Base-by-base conservation (phyloP, 768 basidiomycete genomes). In the Kwoniella mangroviensis region DNA sequence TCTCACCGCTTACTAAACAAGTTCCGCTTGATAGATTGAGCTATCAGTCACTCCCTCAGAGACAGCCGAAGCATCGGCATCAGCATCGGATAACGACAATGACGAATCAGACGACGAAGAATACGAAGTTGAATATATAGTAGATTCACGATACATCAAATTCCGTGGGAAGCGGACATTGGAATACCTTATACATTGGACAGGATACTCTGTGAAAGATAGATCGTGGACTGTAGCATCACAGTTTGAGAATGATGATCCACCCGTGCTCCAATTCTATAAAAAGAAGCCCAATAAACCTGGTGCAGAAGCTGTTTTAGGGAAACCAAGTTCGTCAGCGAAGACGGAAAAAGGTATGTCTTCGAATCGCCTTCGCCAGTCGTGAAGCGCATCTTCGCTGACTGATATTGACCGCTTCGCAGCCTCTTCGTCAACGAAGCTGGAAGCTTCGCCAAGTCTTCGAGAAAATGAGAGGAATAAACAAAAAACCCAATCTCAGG, bases 161-260 rank as follows among this genome's bases (percentile, higher is more conserved):
- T 71, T 58, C 26, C 34, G 64, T 19, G 69, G 69, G 9, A 59
- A 62, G 49, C 34, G 68, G n/a, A 24, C 40, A 11, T 61, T 79
- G 19, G 74, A 79, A 57, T 79, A 61, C 52, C 56, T 71, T 7
- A 68, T 79, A 21, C 76, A 79, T 57, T 79, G 76, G 76, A 58
- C 49, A 7, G 76, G 75, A 12, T 79, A 79, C 69, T 40, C 43
- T 26, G 51, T 64, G 34, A 61, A 69, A 19, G 78, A 79, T 41
- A 45, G 73, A 12, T 72, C 70, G 9, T 79, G 78, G 78, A 77
- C 74, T 3, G 34, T 21, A 7, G 78, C 78, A 10, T 66, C 34
- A 45, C 68, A 79, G 61, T 77, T 79, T 45, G 74, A 79, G 11
- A 68, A 74, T 43, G 78, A 79, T 60, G 78, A 79, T 71, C 73